These are phyloP conservation scores for Neopestalotiopsis clavispora DNA, from an alignment of 2,329 filamentous ascomycete species.

Conservation along the genomic window DNA sequence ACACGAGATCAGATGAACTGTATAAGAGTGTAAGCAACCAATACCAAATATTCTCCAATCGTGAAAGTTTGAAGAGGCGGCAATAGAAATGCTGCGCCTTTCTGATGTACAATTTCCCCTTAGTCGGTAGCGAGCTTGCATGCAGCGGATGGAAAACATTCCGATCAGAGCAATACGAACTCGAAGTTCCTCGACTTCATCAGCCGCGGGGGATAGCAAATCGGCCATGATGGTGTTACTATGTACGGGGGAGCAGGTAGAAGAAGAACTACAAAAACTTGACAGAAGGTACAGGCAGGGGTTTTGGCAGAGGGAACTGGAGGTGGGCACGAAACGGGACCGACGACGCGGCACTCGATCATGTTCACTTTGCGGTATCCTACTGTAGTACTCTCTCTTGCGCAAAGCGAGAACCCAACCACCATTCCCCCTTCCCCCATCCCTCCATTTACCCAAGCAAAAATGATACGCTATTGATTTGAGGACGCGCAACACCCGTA, in stretches of 20 bases:
- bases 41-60: too few species aligned
- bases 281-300: background rate
- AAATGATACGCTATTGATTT: conserved; percentile 1
- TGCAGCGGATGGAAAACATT: background rate
- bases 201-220: background rate
- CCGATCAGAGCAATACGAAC: background rate
- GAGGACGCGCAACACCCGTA: conserved; percentile 7
- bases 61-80: background rate
- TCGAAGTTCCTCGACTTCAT: background rate
- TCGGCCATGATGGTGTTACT: too few species aligned
- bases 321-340: background rate
- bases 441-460: conserved; percentile 8
- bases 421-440: background rate
- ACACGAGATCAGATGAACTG: too few species aligned
- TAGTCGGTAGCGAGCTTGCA: background rate
- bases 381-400: too few species aligned
- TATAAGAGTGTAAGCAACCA: too few species aligned
- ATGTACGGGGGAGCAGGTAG: too few species aligned
- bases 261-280: too few species aligned
- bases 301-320: background rate
- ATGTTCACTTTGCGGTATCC: background rate
- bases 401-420: background rate
- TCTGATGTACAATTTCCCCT: background rate
- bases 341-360: background rate
- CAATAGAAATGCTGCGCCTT: background rate